These are phyloP conservation scores for Alternaria dauci DNA, from an alignment of 2,329 filamentous ascomycete species.

Conservation along the genomic window DNA sequence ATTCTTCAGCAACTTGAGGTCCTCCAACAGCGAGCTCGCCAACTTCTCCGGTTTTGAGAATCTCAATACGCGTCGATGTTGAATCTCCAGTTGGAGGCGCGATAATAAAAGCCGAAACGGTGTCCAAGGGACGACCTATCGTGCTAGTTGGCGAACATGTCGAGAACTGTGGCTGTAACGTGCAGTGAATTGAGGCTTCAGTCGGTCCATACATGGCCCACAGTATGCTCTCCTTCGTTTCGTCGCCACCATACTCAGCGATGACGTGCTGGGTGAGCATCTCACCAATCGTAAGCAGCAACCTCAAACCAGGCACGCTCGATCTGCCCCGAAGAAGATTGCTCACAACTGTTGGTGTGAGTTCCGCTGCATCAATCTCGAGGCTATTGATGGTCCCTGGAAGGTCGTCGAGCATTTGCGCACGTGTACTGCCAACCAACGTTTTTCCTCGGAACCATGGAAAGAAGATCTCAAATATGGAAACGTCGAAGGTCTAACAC, in stretches of 20 bases:
- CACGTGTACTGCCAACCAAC: conserved; percentile 74
- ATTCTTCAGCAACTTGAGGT: conserved; percentile 78
- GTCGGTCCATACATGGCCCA: conserved; percentile 97
- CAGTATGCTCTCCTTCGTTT: conserved; percentile 67
- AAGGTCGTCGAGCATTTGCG: conserved; percentile 77
- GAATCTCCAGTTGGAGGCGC: conserved; percentile 51
- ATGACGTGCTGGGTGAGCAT: conserved; percentile 85
- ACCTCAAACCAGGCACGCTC: conserved; percentile 71
- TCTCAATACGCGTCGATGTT: conserved; percentile 49
- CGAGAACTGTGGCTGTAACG: conserved; percentile 71
- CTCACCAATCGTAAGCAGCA: conserved; percentile 88
- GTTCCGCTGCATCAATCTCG: conserved; percentile 81
- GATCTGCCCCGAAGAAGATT: conserved; percentile 74
- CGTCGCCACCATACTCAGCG: conserved; percentile 75
- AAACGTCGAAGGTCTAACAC: conserved; percentile 81
- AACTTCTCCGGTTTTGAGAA: conserved; percentile 71
- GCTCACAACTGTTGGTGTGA: conserved; percentile 87
- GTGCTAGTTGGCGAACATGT: conserved; percentile 67
- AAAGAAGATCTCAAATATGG: conserved; percentile 95
- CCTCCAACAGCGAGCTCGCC: conserved; percentile 87
- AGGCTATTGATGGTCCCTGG: conserved; percentile 70
- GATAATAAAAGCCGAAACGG: conserved; percentile 79
- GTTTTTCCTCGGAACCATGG: conserved; percentile 77
- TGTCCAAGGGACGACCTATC: conserved; percentile 81
- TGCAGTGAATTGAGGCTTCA: conserved; percentile 91